Evolutionary conservation across 331 rosid species (phyloP).

Genomic region (Malus hybrid): DNA sequence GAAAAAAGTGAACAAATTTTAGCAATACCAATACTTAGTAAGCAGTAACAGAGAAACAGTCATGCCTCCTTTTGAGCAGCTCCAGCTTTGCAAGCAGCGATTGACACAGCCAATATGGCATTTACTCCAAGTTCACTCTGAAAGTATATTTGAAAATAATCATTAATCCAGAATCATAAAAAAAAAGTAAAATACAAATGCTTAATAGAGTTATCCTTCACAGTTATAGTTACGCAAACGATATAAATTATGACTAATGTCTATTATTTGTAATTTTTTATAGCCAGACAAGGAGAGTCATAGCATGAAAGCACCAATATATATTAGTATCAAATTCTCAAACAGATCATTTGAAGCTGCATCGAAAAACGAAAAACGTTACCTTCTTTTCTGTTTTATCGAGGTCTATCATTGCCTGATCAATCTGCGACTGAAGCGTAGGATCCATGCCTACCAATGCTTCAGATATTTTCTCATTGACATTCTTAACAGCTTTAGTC

Average conservation of each 20-base stretch:
- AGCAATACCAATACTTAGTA: constrained; percentile 2
- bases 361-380: not conserved
- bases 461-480: constrained; percentile 82
- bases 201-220: not conserved
- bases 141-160: constrained; percentile 12
- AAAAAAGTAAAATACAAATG: not conserved
- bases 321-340: not conserved
- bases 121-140: constrained; percentile 87
- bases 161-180: not conserved
- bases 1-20: not conserved
- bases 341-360: not conserved
- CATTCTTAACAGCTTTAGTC: constrained; percentile 68
- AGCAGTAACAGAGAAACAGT: constrained; percentile 7
- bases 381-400: constrained; percentile 97
- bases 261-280: not conserved
- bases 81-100: constrained; percentile 89
- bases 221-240: not conserved
- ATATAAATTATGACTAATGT: not conserved
- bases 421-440: constrained; percentile 80
- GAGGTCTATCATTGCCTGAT: constrained; percentile 85
- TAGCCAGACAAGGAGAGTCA: not conserved
- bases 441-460: constrained; percentile 95
- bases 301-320: not conserved
- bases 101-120: constrained; percentile 89
- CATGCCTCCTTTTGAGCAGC: constrained; percentile 91